Conservation (phyloP, 225 moss, liverwort and hornwort species). For the Climacium dendroides region DNA sequence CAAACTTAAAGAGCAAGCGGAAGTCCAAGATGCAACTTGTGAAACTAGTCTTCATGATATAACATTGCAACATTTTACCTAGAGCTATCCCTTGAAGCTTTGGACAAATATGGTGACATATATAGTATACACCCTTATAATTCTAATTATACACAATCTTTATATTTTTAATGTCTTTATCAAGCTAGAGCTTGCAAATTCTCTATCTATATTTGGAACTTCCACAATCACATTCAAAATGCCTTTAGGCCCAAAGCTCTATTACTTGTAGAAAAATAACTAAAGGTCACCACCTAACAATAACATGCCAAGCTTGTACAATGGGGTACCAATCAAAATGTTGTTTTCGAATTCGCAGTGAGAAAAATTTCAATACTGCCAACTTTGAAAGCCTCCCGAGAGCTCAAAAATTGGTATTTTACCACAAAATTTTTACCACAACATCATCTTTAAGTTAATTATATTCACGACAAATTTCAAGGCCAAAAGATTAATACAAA, state of each 20-base stretch:
- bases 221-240: conserved; percentile 85
- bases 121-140: conserved; percentile 68
- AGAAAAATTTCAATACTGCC: no score
- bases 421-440: no score
- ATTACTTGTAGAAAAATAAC: conserved; percentile 34
- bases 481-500: no score
- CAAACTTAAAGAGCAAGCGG: conserved; percentile 42
- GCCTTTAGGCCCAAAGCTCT: conserved; percentile 80
- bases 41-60: conserved; percentile 95
- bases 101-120: conserved; percentile 63
- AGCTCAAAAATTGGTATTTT: no score
- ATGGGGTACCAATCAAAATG: no score
- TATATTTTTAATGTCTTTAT: conserved; percentile 47
- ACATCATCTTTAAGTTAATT: no score
- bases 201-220: conserved; percentile 65
- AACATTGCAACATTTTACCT: conserved; percentile 93
- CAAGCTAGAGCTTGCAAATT: conserved; percentile 59
- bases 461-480: no score
- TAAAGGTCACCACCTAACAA: neutral
- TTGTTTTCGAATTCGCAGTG: no score
- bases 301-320: neutral
- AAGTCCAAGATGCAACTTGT: conserved; percentile 70
- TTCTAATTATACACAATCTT: conserved; percentile 80
- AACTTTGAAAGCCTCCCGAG: no score
- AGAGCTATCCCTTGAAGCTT: conserved; percentile 52